Evolutionary conservation across 2,329 filamentous ascomycete species (phyloP).

Genomic region (Cercospora sojina): DNA sequence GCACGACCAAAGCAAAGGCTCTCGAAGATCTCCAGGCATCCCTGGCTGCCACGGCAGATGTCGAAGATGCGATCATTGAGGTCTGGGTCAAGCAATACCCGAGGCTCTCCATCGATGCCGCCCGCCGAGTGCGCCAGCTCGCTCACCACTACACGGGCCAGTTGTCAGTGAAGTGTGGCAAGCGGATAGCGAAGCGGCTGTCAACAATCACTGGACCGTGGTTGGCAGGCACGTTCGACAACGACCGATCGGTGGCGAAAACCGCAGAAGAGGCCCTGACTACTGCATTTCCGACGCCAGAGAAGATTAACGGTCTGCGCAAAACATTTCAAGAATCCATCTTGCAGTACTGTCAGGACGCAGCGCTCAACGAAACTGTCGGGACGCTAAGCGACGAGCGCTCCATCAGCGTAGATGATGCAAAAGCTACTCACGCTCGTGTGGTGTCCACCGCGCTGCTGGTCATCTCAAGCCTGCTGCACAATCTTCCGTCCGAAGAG

Average conservation of each 20-base stretch:
- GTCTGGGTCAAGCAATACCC: constrained; percentile 92
- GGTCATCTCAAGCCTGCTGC: constrained; percentile 56
- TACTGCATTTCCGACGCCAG: constrained; percentile 72
- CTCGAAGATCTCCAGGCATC: constrained; percentile 77
- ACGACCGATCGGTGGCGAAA: constrained; percentile 71
- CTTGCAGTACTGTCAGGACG: constrained; percentile 76
- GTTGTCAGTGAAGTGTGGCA: constrained; percentile 61
- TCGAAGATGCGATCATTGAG: constrained; percentile 80
- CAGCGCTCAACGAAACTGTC: constrained; percentile 72
- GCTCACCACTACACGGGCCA: constrained; percentile 72
- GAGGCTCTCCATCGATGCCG: constrained; percentile 83
- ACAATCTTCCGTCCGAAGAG: constrained; percentile 49
- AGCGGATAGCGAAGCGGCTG: constrained; percentile 78
- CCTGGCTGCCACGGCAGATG: constrained; percentile 60
- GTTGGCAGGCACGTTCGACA: constrained; percentile 86
- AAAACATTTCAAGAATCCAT: constrained; percentile 78
- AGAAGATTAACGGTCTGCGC: constrained; percentile 76
- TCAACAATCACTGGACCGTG: constrained; percentile 80
- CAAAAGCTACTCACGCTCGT: constrained; percentile 78
- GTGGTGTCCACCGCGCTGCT: constrained; percentile 64
- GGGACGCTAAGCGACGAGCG: constrained; percentile 86
- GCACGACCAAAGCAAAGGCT: constrained; percentile 85
- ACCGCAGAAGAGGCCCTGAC: constrained; percentile 76
- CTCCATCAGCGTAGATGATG: constrained; percentile 78
- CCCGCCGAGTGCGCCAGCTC: constrained; percentile 81